A percentile compares a stretch with the other conserved stretches of the same genome.
Conservation (phyloP, 345 rosid genomes). For the Lenwebbia sp. region DNA sequence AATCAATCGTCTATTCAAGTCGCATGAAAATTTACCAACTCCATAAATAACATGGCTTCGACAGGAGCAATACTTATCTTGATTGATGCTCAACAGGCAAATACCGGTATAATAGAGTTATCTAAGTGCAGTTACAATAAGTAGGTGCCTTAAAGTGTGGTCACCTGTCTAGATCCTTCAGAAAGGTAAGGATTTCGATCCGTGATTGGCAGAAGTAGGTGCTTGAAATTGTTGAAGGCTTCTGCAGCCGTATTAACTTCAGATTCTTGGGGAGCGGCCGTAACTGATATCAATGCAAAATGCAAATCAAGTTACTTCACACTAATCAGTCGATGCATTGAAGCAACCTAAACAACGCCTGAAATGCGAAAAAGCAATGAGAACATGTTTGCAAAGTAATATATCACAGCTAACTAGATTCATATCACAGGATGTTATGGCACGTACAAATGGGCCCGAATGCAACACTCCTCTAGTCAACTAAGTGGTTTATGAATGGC, state of each 20-base stretch:
- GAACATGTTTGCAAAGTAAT: not conserved
- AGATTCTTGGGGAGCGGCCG: slow-evolving; percentile 48
- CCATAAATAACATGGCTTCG: not conserved
- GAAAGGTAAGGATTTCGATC: slow-evolving; percentile 81
- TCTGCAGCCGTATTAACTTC: slow-evolving; percentile 43
- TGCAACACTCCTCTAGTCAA: not conserved
- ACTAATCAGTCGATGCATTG: not conserved
- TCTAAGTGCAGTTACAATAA: not conserved
- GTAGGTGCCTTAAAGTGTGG: not conserved
- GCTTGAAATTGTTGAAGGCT: slow-evolving; percentile 51
- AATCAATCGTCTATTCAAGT: not conserved
- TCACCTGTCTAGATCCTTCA: slow-evolving; percentile 89
- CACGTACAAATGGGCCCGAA: not conserved
- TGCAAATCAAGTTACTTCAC: not conserved
- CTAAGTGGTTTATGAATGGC: not conserved
- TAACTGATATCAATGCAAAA: slow-evolving; percentile 23
- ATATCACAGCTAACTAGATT: not conserved
- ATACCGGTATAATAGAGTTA: not conserved
- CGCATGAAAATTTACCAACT: not conserved
- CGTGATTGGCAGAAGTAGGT: slow-evolving; percentile 71
- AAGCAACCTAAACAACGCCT: not conserved
- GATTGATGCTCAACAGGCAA: not conserved
- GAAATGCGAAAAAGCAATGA: not conserved
- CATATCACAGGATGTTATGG: not conserved
- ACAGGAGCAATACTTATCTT: not conserved